These are phyloP conservation scores for Talaromyces sp. DNA, from an alignment of 2,329 filamentous ascomycete genomes.

Conservation along the genomic window DNA sequence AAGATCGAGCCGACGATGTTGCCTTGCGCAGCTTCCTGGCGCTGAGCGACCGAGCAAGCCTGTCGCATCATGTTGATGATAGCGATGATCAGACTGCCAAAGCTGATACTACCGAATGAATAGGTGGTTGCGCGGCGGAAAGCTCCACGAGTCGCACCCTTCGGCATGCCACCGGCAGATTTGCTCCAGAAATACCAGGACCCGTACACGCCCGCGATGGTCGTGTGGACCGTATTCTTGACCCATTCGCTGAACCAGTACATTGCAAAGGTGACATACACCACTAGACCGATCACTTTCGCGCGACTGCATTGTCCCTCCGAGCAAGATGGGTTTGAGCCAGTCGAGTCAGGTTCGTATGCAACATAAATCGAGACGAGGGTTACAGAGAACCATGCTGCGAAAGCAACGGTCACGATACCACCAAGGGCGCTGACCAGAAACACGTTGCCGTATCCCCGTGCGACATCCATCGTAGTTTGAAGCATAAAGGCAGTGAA, in stretches of 20 bases:
- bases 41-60: slow-evolving; percentile 75
- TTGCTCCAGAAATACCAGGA: slow-evolving; percentile 84
- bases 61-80: slow-evolving; percentile 85
- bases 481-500: slow-evolving; percentile 90
- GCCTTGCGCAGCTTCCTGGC: slow-evolving; percentile 65
- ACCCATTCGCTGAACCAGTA: slow-evolving; percentile 95
- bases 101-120: slow-evolving; percentile 86
- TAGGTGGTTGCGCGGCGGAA: slow-evolving; percentile 81
- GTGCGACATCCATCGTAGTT: slow-evolving; percentile 82
- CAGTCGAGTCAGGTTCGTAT: slow-evolving; percentile 64
- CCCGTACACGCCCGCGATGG: slow-evolving; percentile 84
- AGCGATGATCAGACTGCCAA: slow-evolving; percentile 83
- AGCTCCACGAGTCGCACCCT: slow-evolving; percentile 79
- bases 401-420: slow-evolving; percentile 72
- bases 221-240: slow-evolving; percentile 90
- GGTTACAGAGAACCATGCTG: slow-evolving; percentile 83
- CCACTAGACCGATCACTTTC: slow-evolving; percentile 81
- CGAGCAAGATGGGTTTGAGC: slow-evolving; percentile 57
- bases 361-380: slow-evolving; percentile 84
- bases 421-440: slow-evolving; percentile 83
- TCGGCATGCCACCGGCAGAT: slow-evolving; percentile 67
- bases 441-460: slow-evolving; percentile 82
- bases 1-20: slow-evolving; percentile 68
- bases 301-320: slow-evolving; percentile 68
- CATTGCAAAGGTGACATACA: slow-evolving; percentile 85